Percentiles rank a stretch among this genome's conserved stretches.
These are phyloP conservation scores for Metschnikowia anglica DNA, from an alignment of 805 yeast genomes.

Conservation along the genomic window DNA sequence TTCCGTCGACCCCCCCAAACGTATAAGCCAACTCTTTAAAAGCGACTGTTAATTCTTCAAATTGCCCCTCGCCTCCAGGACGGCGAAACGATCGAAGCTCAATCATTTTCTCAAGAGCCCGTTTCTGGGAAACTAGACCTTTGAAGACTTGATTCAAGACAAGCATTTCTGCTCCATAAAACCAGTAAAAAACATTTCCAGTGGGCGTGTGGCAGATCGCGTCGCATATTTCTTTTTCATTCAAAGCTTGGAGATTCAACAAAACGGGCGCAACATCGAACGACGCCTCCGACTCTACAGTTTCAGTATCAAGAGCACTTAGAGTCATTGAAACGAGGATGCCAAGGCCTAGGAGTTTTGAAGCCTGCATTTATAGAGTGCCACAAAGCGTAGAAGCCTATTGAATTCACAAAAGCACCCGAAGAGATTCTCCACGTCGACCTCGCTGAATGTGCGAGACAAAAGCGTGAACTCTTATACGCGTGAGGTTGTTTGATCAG, in stretches of 20 bases:
- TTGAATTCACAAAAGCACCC: no score
- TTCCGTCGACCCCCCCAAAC: constrained; percentile 2
- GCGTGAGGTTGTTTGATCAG: no score
- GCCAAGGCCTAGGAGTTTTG: no score
- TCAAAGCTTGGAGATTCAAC: neutral
- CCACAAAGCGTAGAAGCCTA: no score
- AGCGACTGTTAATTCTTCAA: neutral
- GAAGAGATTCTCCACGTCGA: no score
- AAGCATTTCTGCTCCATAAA: constrained; percentile 9
- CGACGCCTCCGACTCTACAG: no score
- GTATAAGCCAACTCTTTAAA: neutral
- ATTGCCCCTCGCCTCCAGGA: neutral
- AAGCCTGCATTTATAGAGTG: no score
- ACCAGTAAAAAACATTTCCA: neutral
- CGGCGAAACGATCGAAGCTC: neutral
- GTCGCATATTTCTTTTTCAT: constrained; percentile 1
- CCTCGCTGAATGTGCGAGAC: no score
- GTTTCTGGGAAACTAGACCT: neutral
- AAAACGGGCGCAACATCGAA: no score
- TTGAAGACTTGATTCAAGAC: constrained; percentile 6
- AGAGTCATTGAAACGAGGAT: no score
- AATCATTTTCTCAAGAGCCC: neutral
- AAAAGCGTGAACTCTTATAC: no score
- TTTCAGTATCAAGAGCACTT: no score
- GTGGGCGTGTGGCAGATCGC: constrained; percentile 6